Evolutionary conservation across 805 yeast species (phyloP), one percentile per base, ranked within the genome.

Genomic region (Suhomyces pyralidae): DNA sequence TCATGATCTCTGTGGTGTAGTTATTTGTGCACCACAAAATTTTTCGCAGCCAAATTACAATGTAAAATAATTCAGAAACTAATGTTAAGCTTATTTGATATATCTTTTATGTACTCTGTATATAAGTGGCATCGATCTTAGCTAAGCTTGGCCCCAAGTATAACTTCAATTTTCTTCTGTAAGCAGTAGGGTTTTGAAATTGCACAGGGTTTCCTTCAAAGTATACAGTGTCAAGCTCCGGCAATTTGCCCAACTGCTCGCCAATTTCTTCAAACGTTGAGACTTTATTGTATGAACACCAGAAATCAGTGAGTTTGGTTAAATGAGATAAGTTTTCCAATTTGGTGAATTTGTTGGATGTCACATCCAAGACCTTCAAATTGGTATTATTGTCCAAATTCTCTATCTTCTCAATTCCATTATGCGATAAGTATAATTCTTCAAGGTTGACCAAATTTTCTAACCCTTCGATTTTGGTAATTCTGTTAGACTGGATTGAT

Each of bases 161-260:
- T 61, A 94, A 75, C 58, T 81, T 82, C 46, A 94, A 65, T 66
- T 94, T 94, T 63, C 94, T 82, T 62, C 97, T 79, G 67, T 94
- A 94, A 49, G 91, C 84, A 1, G 94, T 84, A n/a, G 83, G 83
- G 59, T 87, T 86, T 19, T 80, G 66, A 26, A 71, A 59, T 61
- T 94, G 97, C 17, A 94, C 67, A 3, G 98, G 98, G 64, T 93
- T 93, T 7, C 94, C 93, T 70, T 94, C 99, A 57, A 94, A 83
- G 65, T 94, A 94, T 5, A 94, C 96, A 0, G 97, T 90, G 49
- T 90, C 96, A 50, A 94, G 74, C 5, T 80, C 74, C 1, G 82
- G 80, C 49, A 90, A 72, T 40, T 73, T 72, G 12, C 84, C 82
- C 54, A 94, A 77, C 64, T 90, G 85, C 19, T 78, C 67, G 49